A percentile compares a stretch with the other conserved stretches of the same genome.
These are phyloP conservation scores for Fraxinus sp. DNA, from an alignment of 305 asterid species.

Conservation along the genomic window DNA sequence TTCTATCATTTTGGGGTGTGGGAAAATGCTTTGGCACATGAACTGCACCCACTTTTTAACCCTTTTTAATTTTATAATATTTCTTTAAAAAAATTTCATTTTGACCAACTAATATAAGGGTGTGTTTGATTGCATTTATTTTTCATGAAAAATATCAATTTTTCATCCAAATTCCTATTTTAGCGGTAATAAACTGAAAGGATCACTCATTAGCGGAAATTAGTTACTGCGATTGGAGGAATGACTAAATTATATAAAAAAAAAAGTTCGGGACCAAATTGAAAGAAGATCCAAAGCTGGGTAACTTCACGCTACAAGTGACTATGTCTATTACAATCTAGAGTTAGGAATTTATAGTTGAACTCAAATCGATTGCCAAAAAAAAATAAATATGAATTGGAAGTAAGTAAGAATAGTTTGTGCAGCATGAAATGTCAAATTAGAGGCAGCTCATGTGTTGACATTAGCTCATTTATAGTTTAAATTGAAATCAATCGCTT, in stretches of 20 bases:
- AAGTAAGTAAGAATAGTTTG: not conserved
- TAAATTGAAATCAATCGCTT: not conserved
- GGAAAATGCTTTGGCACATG: slow-evolving; percentile 1
- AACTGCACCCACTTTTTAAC: not conserved
- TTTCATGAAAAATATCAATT: no score
- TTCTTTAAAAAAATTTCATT: not conserved
- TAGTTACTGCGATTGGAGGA: not conserved
- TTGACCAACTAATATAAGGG: not conserved
- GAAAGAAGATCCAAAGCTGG: not conserved
- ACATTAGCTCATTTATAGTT: not conserved
- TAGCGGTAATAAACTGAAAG: not conserved
- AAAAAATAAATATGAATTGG: no score
- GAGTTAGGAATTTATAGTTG: not conserved
- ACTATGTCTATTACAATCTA: not conserved
- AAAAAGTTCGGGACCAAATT: not conserved
- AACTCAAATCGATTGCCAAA: not conserved
- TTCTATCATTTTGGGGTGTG: slow-evolving; percentile 5
- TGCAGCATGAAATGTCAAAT: not conserved
- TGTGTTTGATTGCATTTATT: no score
- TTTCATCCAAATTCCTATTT: no score
- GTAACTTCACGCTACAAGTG: not conserved
- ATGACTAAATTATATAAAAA: not conserved
- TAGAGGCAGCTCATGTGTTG: not conserved
- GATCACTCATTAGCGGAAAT: not conserved
- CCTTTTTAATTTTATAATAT: not conserved